These are phyloP conservation scores for Pseudotulostoma volvatum DNA, from an alignment of 495 filamentous ascomycete genomes.

Conservation along the genomic window DNA sequence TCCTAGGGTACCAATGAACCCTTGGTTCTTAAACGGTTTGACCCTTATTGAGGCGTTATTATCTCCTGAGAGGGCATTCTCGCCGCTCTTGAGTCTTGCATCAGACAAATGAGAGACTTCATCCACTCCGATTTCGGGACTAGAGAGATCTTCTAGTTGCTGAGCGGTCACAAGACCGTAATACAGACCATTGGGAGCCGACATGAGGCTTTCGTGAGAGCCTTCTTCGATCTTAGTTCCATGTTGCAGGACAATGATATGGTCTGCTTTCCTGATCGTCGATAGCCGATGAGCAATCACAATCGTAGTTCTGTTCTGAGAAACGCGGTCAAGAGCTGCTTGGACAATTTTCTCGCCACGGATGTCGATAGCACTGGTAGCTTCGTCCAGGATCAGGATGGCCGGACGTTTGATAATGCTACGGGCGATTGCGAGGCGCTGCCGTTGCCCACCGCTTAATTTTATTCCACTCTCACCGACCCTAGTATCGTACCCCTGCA, in stretches of 20 bases:
- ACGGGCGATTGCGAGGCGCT: slow-evolving; percentile 52
- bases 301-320: slow-evolving; percentile 22
- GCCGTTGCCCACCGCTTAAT: slow-evolving; percentile 35
- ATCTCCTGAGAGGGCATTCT: neutral
- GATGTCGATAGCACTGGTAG: slow-evolving; percentile 35
- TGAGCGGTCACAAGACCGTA: slow-evolving; percentile 23
- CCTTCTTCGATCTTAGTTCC: slow-evolving; percentile 35
- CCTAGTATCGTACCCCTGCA: slow-evolving; percentile 22
- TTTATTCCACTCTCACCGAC: slow-evolving; percentile 20
- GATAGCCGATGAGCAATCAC: slow-evolving; percentile 42
- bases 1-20: slow-evolving; percentile 28
- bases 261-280: slow-evolving; percentile 36
- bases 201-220: slow-evolving; percentile 26
- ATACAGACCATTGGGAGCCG: slow-evolving; percentile 26
- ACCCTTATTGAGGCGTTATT: neutral
- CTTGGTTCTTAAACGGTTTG: slow-evolving; percentile 9
- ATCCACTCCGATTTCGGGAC: neutral
- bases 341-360: slow-evolving; percentile 32
- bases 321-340: slow-evolving; percentile 26
- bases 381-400: slow-evolving; percentile 51
- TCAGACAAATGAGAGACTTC: slow-evolving; percentile 35
- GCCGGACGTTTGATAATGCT: slow-evolving; percentile 71
- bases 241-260: slow-evolving; percentile 34
- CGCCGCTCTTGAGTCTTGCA: slow-evolving; percentile 44
- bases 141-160: slow-evolving; percentile 5